Evolutionary conservation across 768 basidiomycete species (phyloP).

Genomic region (Termitomyces sp.): DNA sequence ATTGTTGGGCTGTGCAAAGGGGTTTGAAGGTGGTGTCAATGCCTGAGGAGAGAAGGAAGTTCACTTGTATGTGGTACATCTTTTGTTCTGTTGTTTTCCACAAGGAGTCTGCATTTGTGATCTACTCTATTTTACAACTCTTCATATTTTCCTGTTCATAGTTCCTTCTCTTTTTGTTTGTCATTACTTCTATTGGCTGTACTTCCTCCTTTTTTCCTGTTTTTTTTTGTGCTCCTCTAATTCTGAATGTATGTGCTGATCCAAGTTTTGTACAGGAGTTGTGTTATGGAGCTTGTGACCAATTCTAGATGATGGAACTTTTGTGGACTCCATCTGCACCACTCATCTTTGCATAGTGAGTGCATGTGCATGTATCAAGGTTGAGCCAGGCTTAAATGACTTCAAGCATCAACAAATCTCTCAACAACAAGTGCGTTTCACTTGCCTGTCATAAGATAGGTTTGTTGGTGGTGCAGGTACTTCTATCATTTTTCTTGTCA

Average conservation of each 20-base stretch:
- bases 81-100: neutral
- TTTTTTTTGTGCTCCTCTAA: neutral
- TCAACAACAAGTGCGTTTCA: constrained; percentile 85
- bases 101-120: no score
- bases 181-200: neutral
- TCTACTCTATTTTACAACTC: no score
- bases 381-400: neutral
- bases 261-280: constrained; percentile 45
- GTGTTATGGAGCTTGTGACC: constrained; percentile 80
- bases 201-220: neutral
- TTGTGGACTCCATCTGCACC: constrained; percentile 84
- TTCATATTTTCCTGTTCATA: no score
- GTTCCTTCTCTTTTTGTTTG: neutral
- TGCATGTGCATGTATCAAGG: constrained; percentile 1
- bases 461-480: constrained; percentile 68
- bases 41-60: constrained; percentile 70
- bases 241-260: neutral
- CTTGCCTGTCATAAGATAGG: constrained; percentile 89
- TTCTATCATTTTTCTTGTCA: no score
- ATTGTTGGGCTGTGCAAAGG: constrained; percentile 88
- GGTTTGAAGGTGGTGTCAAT: constrained; percentile 78
- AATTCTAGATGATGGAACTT: constrained; percentile 84
- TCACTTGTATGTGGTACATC: constrained; percentile 73
- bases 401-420: constrained; percentile 76
- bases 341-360: constrained; percentile 83